Evolutionary conservation across 225 moss, liverwort and hornwort genomes (phyloP).

Genomic region (Marchantia polymorpha): DNA sequence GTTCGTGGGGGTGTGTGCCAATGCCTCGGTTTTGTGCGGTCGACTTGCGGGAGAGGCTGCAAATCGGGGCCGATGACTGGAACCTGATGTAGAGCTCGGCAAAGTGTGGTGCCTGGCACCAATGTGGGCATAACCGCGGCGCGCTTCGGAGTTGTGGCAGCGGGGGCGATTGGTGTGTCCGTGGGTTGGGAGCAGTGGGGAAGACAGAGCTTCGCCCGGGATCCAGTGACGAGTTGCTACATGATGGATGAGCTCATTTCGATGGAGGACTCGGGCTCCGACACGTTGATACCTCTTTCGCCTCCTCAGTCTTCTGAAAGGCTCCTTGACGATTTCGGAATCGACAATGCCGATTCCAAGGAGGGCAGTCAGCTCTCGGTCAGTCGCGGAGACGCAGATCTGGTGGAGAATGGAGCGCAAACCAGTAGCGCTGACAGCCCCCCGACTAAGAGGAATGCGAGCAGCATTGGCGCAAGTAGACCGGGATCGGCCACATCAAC

Average conservation of each 20-base stretch:
- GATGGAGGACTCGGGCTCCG: constrained; percentile 50
- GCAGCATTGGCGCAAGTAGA: constrained; percentile 18
- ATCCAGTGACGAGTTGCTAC: constrained; percentile 43
- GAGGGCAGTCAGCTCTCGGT: constrained; percentile 1
- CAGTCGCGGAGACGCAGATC: constrained; percentile 12
- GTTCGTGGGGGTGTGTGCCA: background rate
- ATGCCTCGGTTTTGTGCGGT: background rate
- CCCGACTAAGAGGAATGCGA: background rate
- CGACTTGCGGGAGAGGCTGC: background rate
- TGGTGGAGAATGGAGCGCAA: constrained; percentile 6
- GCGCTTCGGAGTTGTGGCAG: constrained; percentile 32
- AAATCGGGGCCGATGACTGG: background rate
- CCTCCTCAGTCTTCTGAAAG: constrained; percentile 36
- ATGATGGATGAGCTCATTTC: constrained; percentile 53
- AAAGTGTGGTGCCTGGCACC: constrained; percentile 41
- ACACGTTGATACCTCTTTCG: constrained; percentile 42
- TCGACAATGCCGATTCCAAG: constrained; percentile 25
- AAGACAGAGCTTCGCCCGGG: constrained; percentile 21
- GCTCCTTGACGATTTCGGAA: constrained; percentile 45
- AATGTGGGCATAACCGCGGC: constrained; percentile 40
- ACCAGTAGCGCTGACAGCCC: constrained; percentile 1
- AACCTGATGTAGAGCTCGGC: constrained; percentile 42
- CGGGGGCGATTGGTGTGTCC: constrained; percentile 15
- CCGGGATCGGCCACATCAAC: constrained; percentile 16
- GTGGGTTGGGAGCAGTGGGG: constrained; percentile 24